These are phyloP conservation scores for Solanum hybrid DNA, from an alignment of 305 asterid species.

Conservation along the genomic window DNA sequence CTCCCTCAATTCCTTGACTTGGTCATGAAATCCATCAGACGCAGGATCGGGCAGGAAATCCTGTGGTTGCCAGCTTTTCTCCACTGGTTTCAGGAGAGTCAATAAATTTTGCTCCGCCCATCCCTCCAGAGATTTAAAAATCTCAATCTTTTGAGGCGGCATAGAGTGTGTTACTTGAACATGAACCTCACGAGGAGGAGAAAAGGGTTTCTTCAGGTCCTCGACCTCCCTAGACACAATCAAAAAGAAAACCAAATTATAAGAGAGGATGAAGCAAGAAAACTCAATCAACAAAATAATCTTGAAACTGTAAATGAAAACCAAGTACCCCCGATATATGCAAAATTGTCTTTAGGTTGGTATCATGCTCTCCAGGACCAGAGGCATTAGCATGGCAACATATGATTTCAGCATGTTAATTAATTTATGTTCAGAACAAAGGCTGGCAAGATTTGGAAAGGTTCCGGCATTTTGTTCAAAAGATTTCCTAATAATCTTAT, in stretches of 20 bases:
- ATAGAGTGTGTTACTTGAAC: conserved; percentile 81
- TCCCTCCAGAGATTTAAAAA: conserved; percentile 57
- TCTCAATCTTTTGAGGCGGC: conserved; percentile 82
- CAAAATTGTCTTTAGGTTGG: neutral
- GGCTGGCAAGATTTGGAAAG: neutral
- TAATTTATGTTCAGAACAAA: neutral
- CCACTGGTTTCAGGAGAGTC: conserved; percentile 67
- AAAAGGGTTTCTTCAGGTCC: conserved; percentile 48
- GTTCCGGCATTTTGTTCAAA: neutral
- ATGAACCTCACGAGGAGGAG: conserved; percentile 74
- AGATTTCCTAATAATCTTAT: neutral
- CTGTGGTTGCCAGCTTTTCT: conserved; percentile 81
- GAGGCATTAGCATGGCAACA: neutral
- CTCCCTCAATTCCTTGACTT: conserved; percentile 57
- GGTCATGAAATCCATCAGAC: conserved; percentile 70
- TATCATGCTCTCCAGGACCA: neutral
- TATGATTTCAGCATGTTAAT: neutral
- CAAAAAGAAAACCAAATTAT: neutral
- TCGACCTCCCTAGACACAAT: conserved; percentile 42
- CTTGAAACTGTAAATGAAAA: neutral
- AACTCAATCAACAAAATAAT: neutral
- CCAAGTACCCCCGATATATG: neutral
- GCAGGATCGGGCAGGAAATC: conserved; percentile 81
- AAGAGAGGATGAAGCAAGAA: neutral
- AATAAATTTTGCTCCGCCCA: conserved; percentile 71